Evolutionary conservation across 208 protist species (phyloP), one percentile per base, ranked within the genome.

Genomic region (Herpetomonas muscarum): DNA sequence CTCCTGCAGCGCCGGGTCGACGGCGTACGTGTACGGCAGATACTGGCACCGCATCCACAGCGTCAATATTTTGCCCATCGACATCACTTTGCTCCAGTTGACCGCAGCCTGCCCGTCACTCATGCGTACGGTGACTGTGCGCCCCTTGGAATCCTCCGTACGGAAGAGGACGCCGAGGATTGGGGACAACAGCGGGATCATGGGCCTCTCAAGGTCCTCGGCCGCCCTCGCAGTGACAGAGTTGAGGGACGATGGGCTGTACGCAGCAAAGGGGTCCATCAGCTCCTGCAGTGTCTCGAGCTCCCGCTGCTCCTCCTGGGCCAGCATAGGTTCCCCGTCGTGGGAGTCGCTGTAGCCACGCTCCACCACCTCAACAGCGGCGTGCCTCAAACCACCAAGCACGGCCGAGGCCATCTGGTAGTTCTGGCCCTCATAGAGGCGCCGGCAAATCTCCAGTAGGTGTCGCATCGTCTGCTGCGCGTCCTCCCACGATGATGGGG

Each of bases 231-330:
- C 75, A 0, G 65, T 74, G 26, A 84, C 59, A 5, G 72, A 80
- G 51, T 74, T 74, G 49, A 79, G 57, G 21, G 78, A 84, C n/a
- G 78, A 86, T 0, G 78, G 76, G 54, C 69, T 84, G 61, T 79
- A 71, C 1, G 78, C 72, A 10, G 78, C 79, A 61, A 83, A 90
- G 2, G 83, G 83, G 49, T 87, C 67, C 79, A 90, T 81, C 32
- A 82, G 41, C 42, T 80, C 62, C 56, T 65, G 61, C 46, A 85
- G 58, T 25, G 65, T 69, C 28, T 73, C 65, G 13, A 85, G 39
- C 50, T 81, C 73, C 0, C 58, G 61, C 24, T 63, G 44, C 67
- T 77, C 70, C 25, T 32, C 53, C 2, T 44, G 12, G 15, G 62
- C 37, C 13, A 90, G 64, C 24, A 87, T 68, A 1, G 24, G 50